Evolutionary conservation across 441 rosid genomes (phyloP).

Genomic region (Kokia cookei): DNA sequence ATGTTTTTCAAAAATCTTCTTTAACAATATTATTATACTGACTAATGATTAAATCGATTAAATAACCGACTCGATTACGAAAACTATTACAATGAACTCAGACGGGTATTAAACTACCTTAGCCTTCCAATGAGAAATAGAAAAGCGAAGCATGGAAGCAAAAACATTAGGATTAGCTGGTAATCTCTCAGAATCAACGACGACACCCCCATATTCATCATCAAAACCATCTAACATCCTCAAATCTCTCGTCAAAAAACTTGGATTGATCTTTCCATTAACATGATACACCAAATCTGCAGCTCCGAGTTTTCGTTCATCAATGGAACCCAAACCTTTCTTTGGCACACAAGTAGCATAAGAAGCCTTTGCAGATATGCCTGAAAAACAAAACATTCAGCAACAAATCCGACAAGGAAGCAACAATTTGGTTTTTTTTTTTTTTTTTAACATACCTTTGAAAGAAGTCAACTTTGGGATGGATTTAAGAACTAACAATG

Average conservation of each 20-base stretch:
- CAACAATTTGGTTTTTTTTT: too few species aligned
- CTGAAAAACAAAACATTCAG: conserved; percentile 16
- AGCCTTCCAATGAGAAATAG: conserved; percentile 65
- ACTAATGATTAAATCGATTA: too few species aligned
- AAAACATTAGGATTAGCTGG: conserved; percentile 49
- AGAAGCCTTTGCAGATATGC: conserved; percentile 25
- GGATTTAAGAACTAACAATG: too few species aligned
- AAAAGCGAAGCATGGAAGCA: conserved; percentile 47
- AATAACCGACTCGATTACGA: too few species aligned
- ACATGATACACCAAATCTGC: conserved; percentile 29
- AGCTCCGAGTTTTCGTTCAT: conserved; percentile 21
- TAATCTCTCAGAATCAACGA: conserved; percentile 61
- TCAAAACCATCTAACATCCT: conserved; percentile 51
- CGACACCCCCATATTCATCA: conserved; percentile 81
- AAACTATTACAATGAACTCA: too few species aligned
- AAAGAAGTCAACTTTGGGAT: too few species aligned
- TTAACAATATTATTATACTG: too few species aligned
- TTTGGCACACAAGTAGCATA: conserved; percentile 26
- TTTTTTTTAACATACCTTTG: too few species aligned
- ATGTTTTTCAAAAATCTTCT: too few species aligned
- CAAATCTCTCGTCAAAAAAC: too few species aligned
- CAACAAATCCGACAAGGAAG: background rate
- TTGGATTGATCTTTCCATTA: conserved; percentile 26
- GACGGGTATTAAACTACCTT: conserved; percentile 32
- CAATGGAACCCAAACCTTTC: conserved; percentile 25